These are phyloP conservation scores for Botryosphaeria dothidea DNA, from an alignment of 2,329 filamentous ascomycete species.

Conservation along the genomic window DNA sequence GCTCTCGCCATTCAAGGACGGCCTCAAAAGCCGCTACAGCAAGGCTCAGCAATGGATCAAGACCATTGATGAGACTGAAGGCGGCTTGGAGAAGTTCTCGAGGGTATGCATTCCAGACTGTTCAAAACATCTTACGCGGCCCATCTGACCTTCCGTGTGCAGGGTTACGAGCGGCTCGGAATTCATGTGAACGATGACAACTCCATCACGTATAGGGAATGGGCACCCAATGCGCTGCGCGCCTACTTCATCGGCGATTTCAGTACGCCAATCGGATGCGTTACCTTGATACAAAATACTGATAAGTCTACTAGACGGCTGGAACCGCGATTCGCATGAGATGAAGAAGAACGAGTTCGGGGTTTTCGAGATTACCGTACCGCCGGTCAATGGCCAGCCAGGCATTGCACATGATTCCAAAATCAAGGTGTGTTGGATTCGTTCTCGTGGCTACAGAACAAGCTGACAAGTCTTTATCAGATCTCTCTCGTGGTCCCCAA, in stretches of 20 bases:
- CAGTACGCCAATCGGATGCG: conserved; percentile 58
- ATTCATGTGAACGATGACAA: conserved; percentile 79
- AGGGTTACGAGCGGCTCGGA: conserved; percentile 87
- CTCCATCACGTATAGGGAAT: conserved; percentile 90
- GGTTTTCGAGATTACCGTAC: conserved; percentile 80
- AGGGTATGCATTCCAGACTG: conserved; percentile 52
- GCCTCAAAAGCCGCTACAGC: conserved; percentile 72
- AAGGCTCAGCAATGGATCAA: conserved; percentile 87
- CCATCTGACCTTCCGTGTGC: conserved; percentile 5
- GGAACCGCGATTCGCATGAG: conserved; percentile 78
- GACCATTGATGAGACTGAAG: conserved; percentile 78
- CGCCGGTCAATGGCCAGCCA: conserved; percentile 70
- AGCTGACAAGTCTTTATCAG: conserved; percentile 45
- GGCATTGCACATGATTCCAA: conserved; percentile 93
- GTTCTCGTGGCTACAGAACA: conserved; percentile 15
- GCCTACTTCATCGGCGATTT: conserved; percentile 93
- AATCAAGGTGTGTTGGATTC: conserved; percentile 68
- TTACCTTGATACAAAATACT: neutral
- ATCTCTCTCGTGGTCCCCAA: conserved; percentile 79
- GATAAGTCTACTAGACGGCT: conserved; percentile 60
- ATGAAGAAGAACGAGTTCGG: conserved; percentile 88
- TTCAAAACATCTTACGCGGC: neutral
- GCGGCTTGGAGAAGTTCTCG: conserved; percentile 89
- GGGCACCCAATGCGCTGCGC: conserved; percentile 85
- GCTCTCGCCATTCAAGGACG: conserved; percentile 79